Evolutionary conservation across 306 rosid genomes (phyloP), one percentile per base, ranked within the genome.

Genomic region (Gastrolobium bilobum): DNA sequence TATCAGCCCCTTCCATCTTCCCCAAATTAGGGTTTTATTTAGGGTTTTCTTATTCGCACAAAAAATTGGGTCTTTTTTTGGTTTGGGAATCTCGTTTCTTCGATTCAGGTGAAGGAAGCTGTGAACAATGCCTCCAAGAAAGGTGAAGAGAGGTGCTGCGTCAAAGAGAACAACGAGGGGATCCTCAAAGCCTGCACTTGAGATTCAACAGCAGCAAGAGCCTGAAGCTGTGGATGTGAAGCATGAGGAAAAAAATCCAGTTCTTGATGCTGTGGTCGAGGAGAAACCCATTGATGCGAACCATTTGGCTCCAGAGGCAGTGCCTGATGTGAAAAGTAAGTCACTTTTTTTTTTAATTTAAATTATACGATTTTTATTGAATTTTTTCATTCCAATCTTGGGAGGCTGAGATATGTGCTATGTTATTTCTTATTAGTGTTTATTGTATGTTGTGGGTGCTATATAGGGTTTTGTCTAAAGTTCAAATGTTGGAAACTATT

Each of bases 261-360:
- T 47, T 52, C 75, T 62, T 60, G 87, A 82, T 11, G 89, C 53
- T 26, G 76, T 11, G 5, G 44, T 50, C 35, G 88, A 81, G 20
- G 89, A 84, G 47, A 78, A 84, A 4, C 71, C 61, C 2, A 20
- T 34, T 80, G 82, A 77, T 62, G 10, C 72, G 56, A 76, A 59
- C 1, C 34, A 43, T n/a, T 14, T 14, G 34, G 50, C 69, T 29
- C 54, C 53, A 26, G 26, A 76, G 33, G 48, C 79, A 10, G 84
- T 71, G 10, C 54, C 79, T 47, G 87, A 88, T 52, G 72, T 79
- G 61, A 88, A 78, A 84, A 89, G 99, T 93, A 84, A 90, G 92
- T 80, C 14, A 3, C 6, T 10, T 53, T 73, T 39, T 20, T 34
- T 56, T 9, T 46, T 10, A 15, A 0, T 34, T 11, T 3, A 6